phyloP scores from a whole-genome alignment of 1,139 yeast genomes.

The Torulaspora globosa region DNA sequence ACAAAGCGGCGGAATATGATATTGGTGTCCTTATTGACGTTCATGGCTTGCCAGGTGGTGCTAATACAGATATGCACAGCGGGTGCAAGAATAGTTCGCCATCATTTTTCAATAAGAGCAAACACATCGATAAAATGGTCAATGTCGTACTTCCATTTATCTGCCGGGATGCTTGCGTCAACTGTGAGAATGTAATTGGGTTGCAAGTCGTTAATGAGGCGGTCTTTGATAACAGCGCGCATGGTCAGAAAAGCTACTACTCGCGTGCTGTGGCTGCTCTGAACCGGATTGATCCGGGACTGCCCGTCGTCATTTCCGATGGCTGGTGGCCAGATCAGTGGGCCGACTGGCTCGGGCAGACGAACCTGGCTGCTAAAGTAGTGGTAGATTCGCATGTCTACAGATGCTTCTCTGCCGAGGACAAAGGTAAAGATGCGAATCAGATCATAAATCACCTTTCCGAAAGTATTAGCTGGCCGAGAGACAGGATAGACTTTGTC shows the following conservation, averaged over 20 bases:
- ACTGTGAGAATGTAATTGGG: slow-evolving; percentile 68
- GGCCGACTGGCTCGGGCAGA: slow-evolving; percentile 59
- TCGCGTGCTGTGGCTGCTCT: slow-evolving; percentile 61
- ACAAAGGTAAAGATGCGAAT: slow-evolving; percentile 60
- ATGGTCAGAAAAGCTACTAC: slow-evolving; percentile 59
- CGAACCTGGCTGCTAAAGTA: slow-evolving; percentile 49
- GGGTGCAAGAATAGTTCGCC: slow-evolving; percentile 69
- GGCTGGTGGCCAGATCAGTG: slow-evolving; percentile 91
- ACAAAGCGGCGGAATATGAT: slow-evolving; percentile 37
- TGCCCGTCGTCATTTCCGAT: slow-evolving; percentile 82
- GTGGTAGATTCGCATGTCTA: slow-evolving; percentile 83
- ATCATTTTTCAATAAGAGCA: slow-evolving; percentile 48
- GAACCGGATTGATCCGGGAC: slow-evolving; percentile 48
- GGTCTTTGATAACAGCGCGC: slow-evolving; percentile 52
- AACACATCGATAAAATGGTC: slow-evolving; percentile 39
- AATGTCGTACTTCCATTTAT: slow-evolving; percentile 54
- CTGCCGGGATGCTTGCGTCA: slow-evolving; percentile 58
- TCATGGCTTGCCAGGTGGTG: slow-evolving; percentile 92
- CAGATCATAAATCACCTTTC: slow-evolving; percentile 59
- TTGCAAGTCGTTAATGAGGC: slow-evolving; percentile 85
- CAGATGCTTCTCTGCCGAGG: slow-evolving; percentile 76
- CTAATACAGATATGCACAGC: slow-evolving; percentile 78
- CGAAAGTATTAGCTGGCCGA: slow-evolving; percentile 47
- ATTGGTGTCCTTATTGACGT: slow-evolving; percentile 80
- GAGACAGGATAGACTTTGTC: slow-evolving; percentile 61